Conservation (phyloP, 2,329 filamentous ascomycete species). For the Xylariaceae sp. region DNA sequence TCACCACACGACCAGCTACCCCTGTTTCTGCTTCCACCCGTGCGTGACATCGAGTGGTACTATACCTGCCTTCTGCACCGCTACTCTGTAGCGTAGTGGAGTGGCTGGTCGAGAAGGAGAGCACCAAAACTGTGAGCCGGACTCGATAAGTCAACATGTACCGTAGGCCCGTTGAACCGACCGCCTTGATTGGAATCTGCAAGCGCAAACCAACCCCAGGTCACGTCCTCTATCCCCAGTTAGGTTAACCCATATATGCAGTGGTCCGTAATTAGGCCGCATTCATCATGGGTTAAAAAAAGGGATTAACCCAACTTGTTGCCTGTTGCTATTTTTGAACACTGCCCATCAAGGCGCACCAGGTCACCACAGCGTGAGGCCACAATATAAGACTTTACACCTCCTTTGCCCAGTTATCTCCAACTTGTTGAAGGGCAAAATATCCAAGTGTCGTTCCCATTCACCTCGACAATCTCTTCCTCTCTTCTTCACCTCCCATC, state of each 20-base stretch:
- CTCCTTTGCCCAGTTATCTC: slow-evolving; percentile 39
- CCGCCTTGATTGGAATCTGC: slow-evolving; percentile 42
- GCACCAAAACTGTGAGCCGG: slow-evolving; percentile 24
- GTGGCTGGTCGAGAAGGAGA: slow-evolving; percentile 27
- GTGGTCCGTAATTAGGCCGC: slow-evolving; percentile 33
- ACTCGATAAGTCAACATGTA: slow-evolving; percentile 19
- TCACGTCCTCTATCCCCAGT: slow-evolving; percentile 27
- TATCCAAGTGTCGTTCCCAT: slow-evolving; percentile 49
- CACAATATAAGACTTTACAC: slow-evolving; percentile 56
- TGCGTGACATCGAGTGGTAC: slow-evolving; percentile 32
- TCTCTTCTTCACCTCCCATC: slow-evolving; percentile 35
- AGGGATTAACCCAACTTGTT: slow-evolving; percentile 38
- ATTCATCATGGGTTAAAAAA: slow-evolving; percentile 34
- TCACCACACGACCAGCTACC: slow-evolving; percentile 18
- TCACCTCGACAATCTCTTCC: slow-evolving; percentile 35
- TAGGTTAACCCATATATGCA: slow-evolving; percentile 32
- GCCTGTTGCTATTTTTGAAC: slow-evolving; percentile 40
- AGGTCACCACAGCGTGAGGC: slow-evolving; percentile 38
- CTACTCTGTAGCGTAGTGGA: slow-evolving; percentile 25
- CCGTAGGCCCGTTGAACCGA: slow-evolving; percentile 26
- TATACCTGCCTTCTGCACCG: slow-evolving; percentile 28
- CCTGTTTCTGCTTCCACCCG: slow-evolving; percentile 30
- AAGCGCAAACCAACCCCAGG: slow-evolving; percentile 39
- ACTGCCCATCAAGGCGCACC: slow-evolving; percentile 30
- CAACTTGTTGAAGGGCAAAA: slow-evolving; percentile 41